Base-by-base conservation (phyloP, 2,329 filamentous ascomycete genomes). In the Fusarium nodosum region DNA sequence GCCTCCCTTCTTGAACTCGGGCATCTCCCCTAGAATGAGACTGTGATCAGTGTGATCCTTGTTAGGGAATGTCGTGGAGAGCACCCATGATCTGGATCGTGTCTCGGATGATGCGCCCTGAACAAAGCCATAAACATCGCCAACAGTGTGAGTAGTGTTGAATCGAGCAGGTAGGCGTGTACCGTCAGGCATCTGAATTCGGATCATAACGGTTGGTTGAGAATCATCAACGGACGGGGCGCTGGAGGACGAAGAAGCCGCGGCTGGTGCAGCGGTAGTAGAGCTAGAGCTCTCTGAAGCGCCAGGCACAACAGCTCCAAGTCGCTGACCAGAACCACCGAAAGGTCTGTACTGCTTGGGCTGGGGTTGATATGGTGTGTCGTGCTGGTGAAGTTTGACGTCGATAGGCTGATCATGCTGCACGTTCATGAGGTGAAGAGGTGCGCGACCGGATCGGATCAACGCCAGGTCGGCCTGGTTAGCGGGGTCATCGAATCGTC, bases 51-150 rank as follows among this genome's bases (percentile, higher is more conserved):
- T 89, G 68, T 95, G 87, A 56, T 95, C 91, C 80, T 93, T 94
- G 75, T 88, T 93, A 7, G 93, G 93, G 79, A 96, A 96, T 0
- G 92, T 95, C 0, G 93, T 96, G 68, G 91, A 91, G 44, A 97
- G 82, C 4, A 93, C 90, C 84, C 91, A 96, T 6, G 84, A 73
- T n/a, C 92, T 85, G 39, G 79, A 76, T 31, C 82, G 81, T 51
- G 87, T 86, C 9, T 84, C 85, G 0, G 88, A 77, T 28, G 87
- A 90, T 0, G 91, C 86, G n/a, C 86, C 84, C 61, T 87, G 82
- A 64, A 95, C 88, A 73, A 95, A 95, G 11, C 84, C 82, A 78
- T 96, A 95, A 11, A 97, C 86, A 69, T 95, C 91, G 18, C 88
- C 90, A 47, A 97, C 81, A 0, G 92, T 96, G 72, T 93, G 90